Conservation (phyloP, 768 basidiomycete species). For the Lyophyllum shimeji region DNA sequence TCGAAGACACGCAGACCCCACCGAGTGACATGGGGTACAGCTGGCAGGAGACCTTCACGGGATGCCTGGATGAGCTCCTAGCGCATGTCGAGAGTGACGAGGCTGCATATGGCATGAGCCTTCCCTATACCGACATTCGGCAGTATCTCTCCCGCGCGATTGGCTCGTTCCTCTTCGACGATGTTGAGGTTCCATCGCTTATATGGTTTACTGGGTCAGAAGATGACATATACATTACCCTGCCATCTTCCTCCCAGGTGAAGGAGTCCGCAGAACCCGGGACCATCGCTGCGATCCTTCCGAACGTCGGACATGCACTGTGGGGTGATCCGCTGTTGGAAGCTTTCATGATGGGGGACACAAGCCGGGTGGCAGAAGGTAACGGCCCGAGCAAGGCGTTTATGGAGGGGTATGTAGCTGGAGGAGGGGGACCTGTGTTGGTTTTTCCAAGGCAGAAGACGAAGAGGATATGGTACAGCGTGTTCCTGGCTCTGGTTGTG, state of each 20-base stretch:
- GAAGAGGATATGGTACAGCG: constrained; percentile 74
- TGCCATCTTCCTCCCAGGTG: constrained; percentile 20
- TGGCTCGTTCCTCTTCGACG: constrained; percentile 73
- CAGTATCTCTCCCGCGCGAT: constrained; percentile 65
- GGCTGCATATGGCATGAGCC: constrained; percentile 19
- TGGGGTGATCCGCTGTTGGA: constrained; percentile 82
- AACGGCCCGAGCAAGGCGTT: constrained; percentile 48
- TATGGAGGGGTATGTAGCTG: constrained; percentile 56
- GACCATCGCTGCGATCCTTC: constrained; percentile 45
- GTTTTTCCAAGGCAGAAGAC: constrained; percentile 68
- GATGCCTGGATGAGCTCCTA: constrained; percentile 57
- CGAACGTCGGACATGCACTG: constrained; percentile 52
- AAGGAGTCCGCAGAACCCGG: constrained; percentile 19
- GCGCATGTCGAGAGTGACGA: constrained; percentile 33
- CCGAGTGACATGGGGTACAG: constrained; percentile 50
- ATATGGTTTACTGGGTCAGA: constrained; percentile 63
- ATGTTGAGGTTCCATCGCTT: constrained; percentile 69
- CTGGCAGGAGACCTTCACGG: constrained; percentile 77
- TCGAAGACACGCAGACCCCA: constrained; percentile 15
- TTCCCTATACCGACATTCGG: constrained; percentile 47
- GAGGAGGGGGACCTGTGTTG: constrained; percentile 49
- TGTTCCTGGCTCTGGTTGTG: constrained; percentile 61
- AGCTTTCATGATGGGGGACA: constrained; percentile 48
- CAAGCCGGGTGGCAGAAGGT: constrained; percentile 11
- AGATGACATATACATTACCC: constrained; percentile 54